Base-by-base conservation (phyloP, 2,329 filamentous ascomycete species). In the Diplodia mutila region DNA sequence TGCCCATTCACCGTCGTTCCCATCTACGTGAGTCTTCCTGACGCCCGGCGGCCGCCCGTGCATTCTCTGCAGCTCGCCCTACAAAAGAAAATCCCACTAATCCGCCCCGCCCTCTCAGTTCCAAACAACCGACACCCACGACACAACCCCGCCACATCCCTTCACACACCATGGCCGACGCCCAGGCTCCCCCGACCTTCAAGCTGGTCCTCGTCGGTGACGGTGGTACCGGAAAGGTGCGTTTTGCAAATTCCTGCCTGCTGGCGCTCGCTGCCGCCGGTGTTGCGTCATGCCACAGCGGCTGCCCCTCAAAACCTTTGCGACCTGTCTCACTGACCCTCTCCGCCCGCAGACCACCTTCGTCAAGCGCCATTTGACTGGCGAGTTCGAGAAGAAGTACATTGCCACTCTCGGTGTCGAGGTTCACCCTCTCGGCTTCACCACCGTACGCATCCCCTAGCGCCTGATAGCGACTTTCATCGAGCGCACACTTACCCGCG, bases 311-410 rank as follows among this genome's bases (percentile, higher is more conserved):
- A 66, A 66, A 69, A 21, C 57, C 29, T 46, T 66, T 67, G 46
- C 53, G 21, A 46, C 42, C 18, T 37, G 34, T 67, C 23, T 61
- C 73, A 37, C 53, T 61, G 27, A 67, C 65, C 25, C 23, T 46
- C 27, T 51, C 49, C 6, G 29, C 25, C 53, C 61, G 34, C 49
- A 99, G 95, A 99, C 95, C 82, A 99, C 95, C 81, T 99, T 99
- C 84, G 95, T 99, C 88, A 99, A 99, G 91, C 95, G 95, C 80
- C 95, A 99, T 86, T 89, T 98, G 89, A 99, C 95, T 80, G 95
- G 95, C 82, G 95, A 99, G 83, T 99, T 99, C 81, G 95, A 99
- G 87, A 99, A 99, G 91, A 99, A 98, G 87, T 99, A 99, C 86
- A 98, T 99, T 83, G 95, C 95, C 78, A 99, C 95, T 69, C 92